Percentiles rank a stretch among this genome's conserved stretches.
phyloP scores from a whole-genome alignment of 208 protist species.

The Phytomonas sp. region DNA sequence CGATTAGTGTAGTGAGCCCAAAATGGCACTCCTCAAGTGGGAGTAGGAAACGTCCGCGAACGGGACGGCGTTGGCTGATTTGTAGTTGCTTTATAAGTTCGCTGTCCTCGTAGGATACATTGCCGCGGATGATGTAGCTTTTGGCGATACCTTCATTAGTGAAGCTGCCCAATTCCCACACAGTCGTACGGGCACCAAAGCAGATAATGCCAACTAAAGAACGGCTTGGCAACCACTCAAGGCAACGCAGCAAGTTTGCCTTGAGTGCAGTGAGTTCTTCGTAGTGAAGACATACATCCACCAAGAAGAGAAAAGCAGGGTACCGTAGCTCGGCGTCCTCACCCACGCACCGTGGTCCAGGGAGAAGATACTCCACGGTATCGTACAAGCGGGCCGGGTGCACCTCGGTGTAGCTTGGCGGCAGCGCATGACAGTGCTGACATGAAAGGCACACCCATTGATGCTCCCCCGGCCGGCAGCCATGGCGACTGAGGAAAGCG shows the following conservation, averaged over 20 bases:
- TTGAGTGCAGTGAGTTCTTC: constrained; percentile 92
- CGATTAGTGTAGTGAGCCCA: constrained; percentile 36
- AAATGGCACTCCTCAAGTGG: constrained; percentile 90
- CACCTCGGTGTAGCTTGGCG: constrained; percentile 27
- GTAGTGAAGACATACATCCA: constrained; percentile 92
- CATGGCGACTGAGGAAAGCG: constrained; percentile 53
- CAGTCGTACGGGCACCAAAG: constrained; percentile 89
- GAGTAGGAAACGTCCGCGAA: constrained; percentile 90
- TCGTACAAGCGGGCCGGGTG: constrained; percentile 62
- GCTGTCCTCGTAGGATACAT: constrained; percentile 27
- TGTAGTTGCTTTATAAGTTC: constrained; percentile 53
- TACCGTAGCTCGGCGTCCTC: constrained; percentile 1
- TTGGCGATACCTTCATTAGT: constrained; percentile 41
- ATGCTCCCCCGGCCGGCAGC: constrained; percentile 38
- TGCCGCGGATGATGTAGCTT: constrained; percentile 62
- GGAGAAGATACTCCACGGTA: constrained; percentile 82
- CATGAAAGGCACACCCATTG: constrained; percentile 81
- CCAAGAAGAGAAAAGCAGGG: constrained; percentile 89
- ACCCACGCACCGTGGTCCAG: not conserved
- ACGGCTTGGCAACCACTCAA: constrained; percentile 92
- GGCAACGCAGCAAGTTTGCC: constrained; percentile 81
- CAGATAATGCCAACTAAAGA: constrained; percentile 96
- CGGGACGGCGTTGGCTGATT: constrained; percentile 34
- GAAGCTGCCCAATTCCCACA: constrained; percentile 64
- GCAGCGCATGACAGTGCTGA: constrained; percentile 50